These are phyloP conservation scores for Amanita inopinata DNA, from an alignment of 768 basidiomycete species.

Conservation along the genomic window DNA sequence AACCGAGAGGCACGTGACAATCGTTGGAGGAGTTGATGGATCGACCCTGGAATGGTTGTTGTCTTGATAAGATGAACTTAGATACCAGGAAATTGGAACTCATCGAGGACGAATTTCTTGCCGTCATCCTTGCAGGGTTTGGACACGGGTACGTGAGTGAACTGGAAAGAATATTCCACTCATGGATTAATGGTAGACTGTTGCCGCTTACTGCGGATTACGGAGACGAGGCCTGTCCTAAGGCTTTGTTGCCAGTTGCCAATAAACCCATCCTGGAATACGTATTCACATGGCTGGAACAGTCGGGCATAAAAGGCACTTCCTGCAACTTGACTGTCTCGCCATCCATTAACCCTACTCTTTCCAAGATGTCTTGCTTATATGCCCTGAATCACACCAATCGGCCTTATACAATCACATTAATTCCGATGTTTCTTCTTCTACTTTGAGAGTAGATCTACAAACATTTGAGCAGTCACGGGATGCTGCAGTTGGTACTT, in stretches of 20 bases:
- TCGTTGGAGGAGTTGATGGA: too few relatives aligned
- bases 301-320: constrained; percentile 77
- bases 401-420: constrained; percentile 76
- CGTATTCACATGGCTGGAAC: constrained; percentile 77
- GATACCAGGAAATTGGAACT: constrained; percentile 40
- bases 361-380: constrained; percentile 67
- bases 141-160: constrained; percentile 69
- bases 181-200: constrained; percentile 34
- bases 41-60: too few relatives aligned
- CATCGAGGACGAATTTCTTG: constrained; percentile 63
- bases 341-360: constrained; percentile 9
- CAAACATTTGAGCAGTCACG: constrained; percentile 73
- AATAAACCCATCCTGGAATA: constrained; percentile 86
- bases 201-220: constrained; percentile 66
- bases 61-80: too few relatives aligned
- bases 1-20: too few relatives aligned
- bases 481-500: constrained; percentile 59
- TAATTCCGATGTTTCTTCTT: constrained; percentile 62
- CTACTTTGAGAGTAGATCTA: constrained; percentile 64
- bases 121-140: constrained; percentile 82
- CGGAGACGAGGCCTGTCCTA: constrained; percentile 77
- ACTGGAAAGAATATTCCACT: neutral
- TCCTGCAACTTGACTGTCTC: constrained; percentile 12
- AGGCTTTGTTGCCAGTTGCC: constrained; percentile 79
- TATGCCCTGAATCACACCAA: constrained; percentile 74